Base-by-base conservation (phyloP, 345 rosid genomes). In the thale cress (Arabidopsis thaliana) region DNA sequence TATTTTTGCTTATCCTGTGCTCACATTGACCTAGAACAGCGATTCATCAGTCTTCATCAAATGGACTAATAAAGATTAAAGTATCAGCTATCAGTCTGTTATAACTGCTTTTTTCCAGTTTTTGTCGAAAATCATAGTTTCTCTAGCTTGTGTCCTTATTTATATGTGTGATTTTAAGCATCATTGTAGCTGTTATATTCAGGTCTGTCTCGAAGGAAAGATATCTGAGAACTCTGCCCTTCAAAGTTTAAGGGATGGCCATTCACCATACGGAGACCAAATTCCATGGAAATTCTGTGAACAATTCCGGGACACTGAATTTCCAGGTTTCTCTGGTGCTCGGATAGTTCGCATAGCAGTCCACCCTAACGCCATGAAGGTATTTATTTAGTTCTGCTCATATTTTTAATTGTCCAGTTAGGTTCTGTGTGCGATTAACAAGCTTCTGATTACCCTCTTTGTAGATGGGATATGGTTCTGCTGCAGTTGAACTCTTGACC, bases 211-310 rank as follows among this genome's bases (percentile, higher is more conserved):
- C 65, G 99, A 95, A 86, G 99, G 99, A 51, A 89, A 87, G 45
- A 95, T 95, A 78, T 95, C 99, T 72, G 85, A 75, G 61, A 89
- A 80, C 83, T 95, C 99, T 78, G 96, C 87, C 22, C 69, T 86
- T 36, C 79, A 79, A 82, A 93, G 93, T 84, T 85, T 92, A 73
- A 78, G 85, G 5, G 90, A 78, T 67, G 98, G 93, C 37, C 91
- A 89, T 85, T 90, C 86, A 71, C 99, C 99, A 7, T 86, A 45
- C 84, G 99, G 99, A 69, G 99, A 96, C 82, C 98, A 92, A 76
- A 90, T 96, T 66, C 98, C 99, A 32, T 96, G 99, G 99, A 96
- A 96, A 78, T 93, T 96, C 77, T 89, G 86, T 78, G 94, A 96
- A 83, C 91, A 91, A 67, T 96, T 89, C 55, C 86, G 87, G 66